phyloP scores from a whole-genome alignment of 2,329 filamentous ascomycete species.

The Penicillium sp. region DNA sequence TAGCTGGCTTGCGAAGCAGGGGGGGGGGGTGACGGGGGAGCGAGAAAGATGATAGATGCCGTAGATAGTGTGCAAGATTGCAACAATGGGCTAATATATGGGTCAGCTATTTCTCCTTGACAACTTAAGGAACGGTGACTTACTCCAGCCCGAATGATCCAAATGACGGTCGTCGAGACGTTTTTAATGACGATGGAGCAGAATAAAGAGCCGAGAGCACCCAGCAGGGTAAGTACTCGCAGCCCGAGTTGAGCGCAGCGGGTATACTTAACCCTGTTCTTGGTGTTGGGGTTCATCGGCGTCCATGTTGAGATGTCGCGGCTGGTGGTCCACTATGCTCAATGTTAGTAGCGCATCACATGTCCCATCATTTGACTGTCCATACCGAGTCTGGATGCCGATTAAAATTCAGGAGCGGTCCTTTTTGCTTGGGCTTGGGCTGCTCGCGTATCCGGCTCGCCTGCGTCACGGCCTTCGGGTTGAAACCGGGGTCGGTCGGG shows the following conservation, averaged over 20 bases:
- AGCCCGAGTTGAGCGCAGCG: slow-evolving; percentile 68
- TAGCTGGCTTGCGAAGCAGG: slow-evolving; percentile 83
- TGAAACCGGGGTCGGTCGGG: slow-evolving; percentile 61
- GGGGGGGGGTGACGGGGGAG: slow-evolving; percentile 66
- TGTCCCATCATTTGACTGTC: slow-evolving; percentile 1
- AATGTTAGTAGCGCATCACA: slow-evolving; percentile 9
- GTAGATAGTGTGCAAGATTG: slow-evolving; percentile 70
- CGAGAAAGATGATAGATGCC: slow-evolving; percentile 76
- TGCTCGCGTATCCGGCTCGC: slow-evolving; percentile 68
- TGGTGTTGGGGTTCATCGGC: slow-evolving; percentile 68
- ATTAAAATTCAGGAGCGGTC: slow-evolving; percentile 79
- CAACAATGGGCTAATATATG: slow-evolving; percentile 66
- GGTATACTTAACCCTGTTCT: slow-evolving; percentile 67
- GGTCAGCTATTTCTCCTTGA: slow-evolving; percentile 2
- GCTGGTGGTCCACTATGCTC: slow-evolving; percentile 44
- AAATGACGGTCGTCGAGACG: slow-evolving; percentile 63
- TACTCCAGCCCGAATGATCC: slow-evolving; percentile 76
- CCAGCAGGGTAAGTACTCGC: slow-evolving; percentile 65
- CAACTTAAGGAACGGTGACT: slow-evolving; percentile 30
- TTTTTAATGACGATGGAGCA: slow-evolving; percentile 75
- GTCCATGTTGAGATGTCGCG: slow-evolving; percentile 61
- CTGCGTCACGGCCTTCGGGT: slow-evolving; percentile 81
- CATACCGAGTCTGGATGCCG: slow-evolving; percentile 75
- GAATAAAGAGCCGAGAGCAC: slow-evolving; percentile 68
- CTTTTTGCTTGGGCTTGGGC: slow-evolving; percentile 64